phyloP scores from a whole-genome alignment of 352 stramenopile species.

The Pythium monospermum region DNA sequence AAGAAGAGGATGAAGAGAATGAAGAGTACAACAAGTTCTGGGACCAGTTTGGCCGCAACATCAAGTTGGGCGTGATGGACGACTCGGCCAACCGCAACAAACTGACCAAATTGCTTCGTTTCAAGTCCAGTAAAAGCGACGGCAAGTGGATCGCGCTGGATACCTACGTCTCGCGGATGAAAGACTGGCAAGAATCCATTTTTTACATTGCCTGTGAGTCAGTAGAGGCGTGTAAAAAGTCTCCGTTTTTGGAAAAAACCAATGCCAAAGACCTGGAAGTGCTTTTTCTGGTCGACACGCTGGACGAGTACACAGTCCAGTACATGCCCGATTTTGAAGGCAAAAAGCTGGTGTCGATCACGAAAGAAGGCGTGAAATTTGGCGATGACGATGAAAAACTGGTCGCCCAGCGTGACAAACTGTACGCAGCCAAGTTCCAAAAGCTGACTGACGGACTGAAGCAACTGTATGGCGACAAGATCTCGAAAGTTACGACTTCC shows the following conservation, averaged over 20 bases:
- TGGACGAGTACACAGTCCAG: slow-evolving; percentile 98
- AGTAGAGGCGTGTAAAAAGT: slow-evolving; percentile 90
- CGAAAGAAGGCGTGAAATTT: slow-evolving; percentile 98
- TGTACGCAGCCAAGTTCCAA: slow-evolving; percentile 97
- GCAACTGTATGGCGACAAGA: slow-evolving; percentile 92
- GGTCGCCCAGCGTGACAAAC: slow-evolving; percentile 91
- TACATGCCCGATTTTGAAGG: slow-evolving; percentile 93
- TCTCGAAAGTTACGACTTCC: slow-evolving; percentile 94
- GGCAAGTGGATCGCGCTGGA: slow-evolving; percentile 93
- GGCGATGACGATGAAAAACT: slow-evolving; percentile 97
- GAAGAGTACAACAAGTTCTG: slow-evolving; percentile 97
- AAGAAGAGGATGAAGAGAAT: slow-evolving; percentile 61
- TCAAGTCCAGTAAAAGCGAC: slow-evolving; percentile 92
- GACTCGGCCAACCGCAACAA: slow-evolving; percentile 94
- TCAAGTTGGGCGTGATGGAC: slow-evolving; percentile 99
- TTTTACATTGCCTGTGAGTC: slow-evolving; percentile 97
- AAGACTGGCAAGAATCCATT: slow-evolving; percentile 99
- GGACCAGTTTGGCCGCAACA: slow-evolving; percentile 96
- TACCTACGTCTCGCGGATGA: slow-evolving; percentile 97
- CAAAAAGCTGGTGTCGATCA: slow-evolving; percentile 96
- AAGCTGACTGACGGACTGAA: slow-evolving; percentile 95
- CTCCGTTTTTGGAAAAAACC: slow-evolving; percentile 97
- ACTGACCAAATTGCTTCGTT: slow-evolving; percentile 96
- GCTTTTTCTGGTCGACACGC: slow-evolving; percentile 96
- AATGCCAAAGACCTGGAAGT: slow-evolving; percentile 97